phyloP scores from a whole-genome alignment of 192 early-diverging fungal genomes.

The Ramicandelaber brevisporus region DNA sequence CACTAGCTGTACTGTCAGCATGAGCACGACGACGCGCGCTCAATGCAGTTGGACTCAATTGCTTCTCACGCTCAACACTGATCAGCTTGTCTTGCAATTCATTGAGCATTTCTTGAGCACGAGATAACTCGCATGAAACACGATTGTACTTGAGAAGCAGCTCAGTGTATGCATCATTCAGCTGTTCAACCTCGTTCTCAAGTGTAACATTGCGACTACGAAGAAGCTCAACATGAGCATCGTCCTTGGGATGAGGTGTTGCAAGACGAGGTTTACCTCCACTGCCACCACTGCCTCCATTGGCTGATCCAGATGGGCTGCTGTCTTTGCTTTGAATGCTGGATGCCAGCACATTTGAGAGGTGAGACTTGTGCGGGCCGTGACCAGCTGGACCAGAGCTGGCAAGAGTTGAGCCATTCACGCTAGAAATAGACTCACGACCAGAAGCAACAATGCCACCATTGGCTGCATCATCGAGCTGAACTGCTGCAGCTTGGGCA shows the following conservation, averaged over 20 bases:
- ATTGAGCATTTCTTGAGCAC: slow-evolving; percentile 5
- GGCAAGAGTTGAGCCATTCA: too few species aligned
- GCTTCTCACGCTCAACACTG: not conserved
- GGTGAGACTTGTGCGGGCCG: too few species aligned
- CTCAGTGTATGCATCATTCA: slow-evolving; percentile 24
- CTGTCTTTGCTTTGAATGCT: too few species aligned
- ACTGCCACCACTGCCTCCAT: too few species aligned
- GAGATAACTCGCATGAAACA: slow-evolving; percentile 15
- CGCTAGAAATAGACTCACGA: too few species aligned
- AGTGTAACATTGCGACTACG: slow-evolving; percentile 12
- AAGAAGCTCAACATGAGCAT: not conserved
- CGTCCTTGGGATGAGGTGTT: too few species aligned
- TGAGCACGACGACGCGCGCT: not conserved
- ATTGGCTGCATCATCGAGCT: too few species aligned
- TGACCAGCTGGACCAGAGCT: too few species aligned
- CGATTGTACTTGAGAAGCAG: slow-evolving; percentile 24
- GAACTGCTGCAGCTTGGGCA: not conserved
- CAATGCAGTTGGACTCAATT: slow-evolving; percentile 12
- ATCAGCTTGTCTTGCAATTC: slow-evolving; percentile 9
- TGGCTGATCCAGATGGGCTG: too few species aligned
- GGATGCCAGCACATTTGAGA: too few species aligned
- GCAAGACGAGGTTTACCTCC: too few species aligned
- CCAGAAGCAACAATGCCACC: too few species aligned
- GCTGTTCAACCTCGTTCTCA: slow-evolving; percentile 19
- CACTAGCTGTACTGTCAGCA: not conserved